phyloP scores from a whole-genome alignment of 2,329 filamentous ascomycete genomes.

The Aspergillus sp. region DNA sequence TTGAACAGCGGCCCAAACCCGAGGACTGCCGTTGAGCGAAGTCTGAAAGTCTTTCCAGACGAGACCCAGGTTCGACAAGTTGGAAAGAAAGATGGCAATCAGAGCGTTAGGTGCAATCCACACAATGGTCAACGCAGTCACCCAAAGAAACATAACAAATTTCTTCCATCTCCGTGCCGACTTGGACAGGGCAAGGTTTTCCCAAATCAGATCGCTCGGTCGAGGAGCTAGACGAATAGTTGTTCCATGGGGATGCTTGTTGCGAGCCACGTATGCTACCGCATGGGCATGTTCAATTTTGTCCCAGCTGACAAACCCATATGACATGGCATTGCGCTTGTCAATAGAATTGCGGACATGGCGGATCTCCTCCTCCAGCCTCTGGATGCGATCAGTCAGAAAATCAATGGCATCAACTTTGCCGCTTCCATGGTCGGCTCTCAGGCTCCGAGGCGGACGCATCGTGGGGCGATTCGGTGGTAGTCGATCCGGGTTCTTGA shows the following conservation, averaged over 20 bases:
- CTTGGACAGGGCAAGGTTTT: slow-evolving; percentile 76
- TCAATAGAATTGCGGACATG: slow-evolving; percentile 80
- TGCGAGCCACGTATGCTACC: slow-evolving; percentile 78
- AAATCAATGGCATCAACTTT: slow-evolving; percentile 96
- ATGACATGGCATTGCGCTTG: slow-evolving; percentile 82
- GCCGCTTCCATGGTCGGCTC: slow-evolving; percentile 63
- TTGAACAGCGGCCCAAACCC: slow-evolving; percentile 82
- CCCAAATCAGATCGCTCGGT: slow-evolving; percentile 94
- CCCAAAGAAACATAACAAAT: slow-evolving; percentile 81
- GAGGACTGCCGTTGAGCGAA: slow-evolving; percentile 62
- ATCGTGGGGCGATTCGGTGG: slow-evolving; percentile 76
- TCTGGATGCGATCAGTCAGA: slow-evolving; percentile 77
- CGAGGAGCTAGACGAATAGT: slow-evolving; percentile 76
- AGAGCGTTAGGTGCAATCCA: slow-evolving; percentile 93
- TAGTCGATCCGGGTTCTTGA: slow-evolving; percentile 80
- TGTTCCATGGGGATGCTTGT: slow-evolving; percentile 76
- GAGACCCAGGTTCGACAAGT: slow-evolving; percentile 73
- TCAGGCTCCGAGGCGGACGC: slow-evolving; percentile 77
- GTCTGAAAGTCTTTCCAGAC: slow-evolving; percentile 75
- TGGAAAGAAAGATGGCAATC: slow-evolving; percentile 90
- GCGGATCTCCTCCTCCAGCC: slow-evolving; percentile 80
- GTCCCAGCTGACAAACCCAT: slow-evolving; percentile 92
- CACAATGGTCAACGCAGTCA: slow-evolving; percentile 72
- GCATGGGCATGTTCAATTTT: slow-evolving; percentile 83
- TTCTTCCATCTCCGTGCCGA: slow-evolving; percentile 69